Conservation (phyloP, 495 filamentous ascomycete species). For the Daldinia vernicosa region DNA sequence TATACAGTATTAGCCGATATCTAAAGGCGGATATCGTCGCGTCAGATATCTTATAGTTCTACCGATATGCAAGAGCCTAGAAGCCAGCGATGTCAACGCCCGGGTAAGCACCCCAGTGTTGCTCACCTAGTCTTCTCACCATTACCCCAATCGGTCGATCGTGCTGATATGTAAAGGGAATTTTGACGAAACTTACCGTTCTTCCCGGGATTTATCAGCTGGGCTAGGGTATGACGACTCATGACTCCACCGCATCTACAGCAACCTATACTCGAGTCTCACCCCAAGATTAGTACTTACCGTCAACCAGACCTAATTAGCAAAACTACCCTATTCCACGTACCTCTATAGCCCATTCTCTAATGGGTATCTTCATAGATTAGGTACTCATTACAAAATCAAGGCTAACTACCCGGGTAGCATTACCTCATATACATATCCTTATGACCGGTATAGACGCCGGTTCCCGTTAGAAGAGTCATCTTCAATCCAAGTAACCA, state of each 20-base stretch:
- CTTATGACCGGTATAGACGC: neutral
- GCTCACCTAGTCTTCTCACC: slow-evolving; percentile 16
- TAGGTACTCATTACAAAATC: neutral
- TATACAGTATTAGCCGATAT: slow-evolving; percentile 19
- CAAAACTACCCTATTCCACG: neutral
- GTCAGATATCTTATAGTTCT: slow-evolving; percentile 27
- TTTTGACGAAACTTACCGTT: slow-evolving; percentile 24
- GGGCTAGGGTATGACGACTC: slow-evolving; percentile 25
- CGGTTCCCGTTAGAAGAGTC: slow-evolving; percentile 9
- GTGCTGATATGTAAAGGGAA: slow-evolving; percentile 1
- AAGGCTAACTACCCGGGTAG: neutral
- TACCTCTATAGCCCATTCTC: neutral
- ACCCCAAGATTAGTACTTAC: neutral
- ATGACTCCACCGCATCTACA: slow-evolving; percentile 26
- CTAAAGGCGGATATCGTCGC: slow-evolving; percentile 15
- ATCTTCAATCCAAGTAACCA: neutral
- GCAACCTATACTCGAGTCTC: slow-evolving; percentile 18
- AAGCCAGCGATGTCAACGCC: neutral
- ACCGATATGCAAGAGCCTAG: slow-evolving; percentile 9
- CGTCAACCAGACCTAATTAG: slow-evolving; percentile 11
- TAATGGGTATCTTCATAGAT: neutral
- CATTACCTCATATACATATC: neutral
- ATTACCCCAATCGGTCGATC: slow-evolving; percentile 14
- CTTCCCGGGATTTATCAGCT: slow-evolving; percentile 39
- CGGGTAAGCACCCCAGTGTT: slow-evolving; percentile 3